These are phyloP conservation scores for Leersia perrieri DNA, from an alignment of 176 grass and related monocot genomes.

Conservation along the genomic window DNA sequence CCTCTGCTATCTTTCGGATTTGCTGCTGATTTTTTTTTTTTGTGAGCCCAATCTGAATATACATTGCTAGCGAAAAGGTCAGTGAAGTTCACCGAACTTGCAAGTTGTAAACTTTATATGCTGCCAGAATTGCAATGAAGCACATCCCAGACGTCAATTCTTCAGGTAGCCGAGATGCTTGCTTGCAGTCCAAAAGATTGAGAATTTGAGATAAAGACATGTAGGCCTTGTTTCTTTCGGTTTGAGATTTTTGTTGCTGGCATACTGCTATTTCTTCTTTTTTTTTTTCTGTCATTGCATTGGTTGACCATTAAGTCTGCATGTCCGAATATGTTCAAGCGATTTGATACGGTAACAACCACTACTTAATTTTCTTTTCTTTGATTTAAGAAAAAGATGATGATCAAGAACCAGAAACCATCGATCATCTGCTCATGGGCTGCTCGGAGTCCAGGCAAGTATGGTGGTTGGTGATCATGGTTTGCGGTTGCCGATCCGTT, in stretches of 20 bases:
- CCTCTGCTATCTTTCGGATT: background rate
- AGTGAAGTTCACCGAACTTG: background rate
- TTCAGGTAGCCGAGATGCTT: background rate
- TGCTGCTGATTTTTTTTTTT: background rate
- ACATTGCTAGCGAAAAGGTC: background rate
- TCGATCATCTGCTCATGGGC: too few relatives aligned
- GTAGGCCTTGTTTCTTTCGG: too few relatives aligned
- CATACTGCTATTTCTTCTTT: background rate
- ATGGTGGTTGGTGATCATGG: too few relatives aligned
- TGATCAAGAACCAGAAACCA: too few relatives aligned
- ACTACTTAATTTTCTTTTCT: conserved; percentile 7
- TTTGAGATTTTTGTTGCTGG: conserved; percentile 17
- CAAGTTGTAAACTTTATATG: background rate
- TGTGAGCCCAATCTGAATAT: background rate
- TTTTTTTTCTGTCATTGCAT: conserved; percentile 16
- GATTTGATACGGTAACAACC: conserved; percentile 15
- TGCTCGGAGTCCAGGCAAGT: too few relatives aligned
- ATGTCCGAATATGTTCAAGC: background rate
- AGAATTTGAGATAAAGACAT: background rate
- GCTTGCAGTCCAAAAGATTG: conserved; percentile 3
- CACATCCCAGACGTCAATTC: background rate
- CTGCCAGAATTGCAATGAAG: background rate
- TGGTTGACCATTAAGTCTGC: conserved; percentile 22
- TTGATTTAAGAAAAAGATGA: too few relatives aligned
- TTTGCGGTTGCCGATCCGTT: too few relatives aligned